phyloP scores from a whole-genome alignment of 257 asterid genomes.

The Nicotiana sylvestris region DNA sequence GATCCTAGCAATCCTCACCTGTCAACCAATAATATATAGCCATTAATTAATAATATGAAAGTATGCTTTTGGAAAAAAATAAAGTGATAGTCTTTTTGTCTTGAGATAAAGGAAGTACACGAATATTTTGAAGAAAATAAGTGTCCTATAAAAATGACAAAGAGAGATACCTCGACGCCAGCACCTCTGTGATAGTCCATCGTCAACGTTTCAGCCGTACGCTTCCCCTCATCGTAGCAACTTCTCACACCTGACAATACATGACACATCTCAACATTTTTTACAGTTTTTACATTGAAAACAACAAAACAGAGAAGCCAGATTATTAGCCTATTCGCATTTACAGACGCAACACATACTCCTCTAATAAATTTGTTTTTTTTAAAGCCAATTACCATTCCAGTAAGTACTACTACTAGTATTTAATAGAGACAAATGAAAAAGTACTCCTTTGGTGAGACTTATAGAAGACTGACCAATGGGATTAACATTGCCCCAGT shows the following conservation, averaged over 20 bases:
- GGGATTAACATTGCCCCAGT: slow-evolving; percentile 99
- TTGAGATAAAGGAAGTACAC: background rate
- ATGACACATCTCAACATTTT: background rate
- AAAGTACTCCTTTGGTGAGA: no score
- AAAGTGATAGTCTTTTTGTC: no score
- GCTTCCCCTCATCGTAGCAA: slow-evolving; percentile 98
- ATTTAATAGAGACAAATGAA: background rate
- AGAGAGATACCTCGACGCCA: slow-evolving; percentile 54
- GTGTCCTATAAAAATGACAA: no score
- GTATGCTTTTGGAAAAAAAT: no score
- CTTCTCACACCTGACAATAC: slow-evolving; percentile 82
- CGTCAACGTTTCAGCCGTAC: slow-evolving; percentile 97
- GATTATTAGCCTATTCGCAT: no score
- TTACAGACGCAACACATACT: no score
- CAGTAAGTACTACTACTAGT: no score
- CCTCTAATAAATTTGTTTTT: no score
- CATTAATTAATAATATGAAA: no score
- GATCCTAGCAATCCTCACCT: slow-evolving; percentile 96
- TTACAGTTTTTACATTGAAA: background rate
- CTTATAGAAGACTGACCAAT: slow-evolving; percentile 44
- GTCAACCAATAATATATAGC: background rate
- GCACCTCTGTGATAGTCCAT: slow-evolving; percentile 99
- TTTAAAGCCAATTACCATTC: no score
- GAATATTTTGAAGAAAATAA: background rate
- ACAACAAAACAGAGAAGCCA: background rate